Base-by-base conservation (phyloP, 345 rosid species). In the Euphorbia tirucalli region DNA sequence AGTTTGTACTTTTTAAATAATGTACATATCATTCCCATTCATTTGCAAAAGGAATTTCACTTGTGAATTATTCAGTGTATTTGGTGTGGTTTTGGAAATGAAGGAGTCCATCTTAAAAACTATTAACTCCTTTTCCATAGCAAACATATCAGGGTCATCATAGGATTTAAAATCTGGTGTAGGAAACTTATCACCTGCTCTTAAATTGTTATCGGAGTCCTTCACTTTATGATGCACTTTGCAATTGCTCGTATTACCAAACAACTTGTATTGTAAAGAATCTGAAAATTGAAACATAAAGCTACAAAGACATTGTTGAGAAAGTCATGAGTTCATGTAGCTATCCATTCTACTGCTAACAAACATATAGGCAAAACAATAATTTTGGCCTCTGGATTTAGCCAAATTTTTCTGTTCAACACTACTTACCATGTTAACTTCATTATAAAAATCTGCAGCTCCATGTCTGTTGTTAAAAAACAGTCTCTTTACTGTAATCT, bases 151-250 rank as follows among this genome's bases (percentile, higher is more conserved):
- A 30, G 86, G 84, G 55, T 87, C 85, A 57, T 52, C 48, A 39
- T 55, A 75, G 0, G 89, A 76, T 39, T 65, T 49, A 75, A 78
- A 82, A 37, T 74, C 88, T 9, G 59, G 25, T 18, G 16, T 3
- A 24, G 87, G 85, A 75, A 89, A 87, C 73, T 80, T 78, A 64
- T 89, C 87, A 27, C 88, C 79, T 30, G 50, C 79, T 15, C 74
- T 41, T 44, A 76, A 37, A 27, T 27, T 70, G 56, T 76, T 76
- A 32, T 76, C 66, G 11, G 65, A 71, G 52, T 70, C 59, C 5
- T 64, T 76, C 55, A 76, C 79, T 65, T 65, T 76, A 35, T 76
- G 75, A 54, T 69, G 57, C 69, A 75, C 73, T 52, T 68, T 69
- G 58, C 89, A 88, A 64, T 78, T 78, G 75, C 79, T 80, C 61